Percentiles rank a stretch among this genome's conserved stretches.
Conservation (phyloP, 148 eudicot genomes). For the Vaccinium corymbosum region DNA sequence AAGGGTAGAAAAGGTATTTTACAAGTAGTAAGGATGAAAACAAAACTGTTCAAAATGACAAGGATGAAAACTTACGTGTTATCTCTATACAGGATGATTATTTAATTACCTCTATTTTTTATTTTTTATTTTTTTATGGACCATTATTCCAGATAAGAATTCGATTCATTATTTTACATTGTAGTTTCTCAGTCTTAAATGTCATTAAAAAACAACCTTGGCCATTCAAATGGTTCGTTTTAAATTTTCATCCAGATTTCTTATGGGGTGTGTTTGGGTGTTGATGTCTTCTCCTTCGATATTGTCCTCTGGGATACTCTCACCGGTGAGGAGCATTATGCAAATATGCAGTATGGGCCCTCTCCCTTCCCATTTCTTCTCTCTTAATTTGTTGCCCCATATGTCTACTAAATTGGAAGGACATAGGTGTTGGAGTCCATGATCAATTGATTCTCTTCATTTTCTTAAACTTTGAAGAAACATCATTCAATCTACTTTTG, state of each 20-base stretch:
- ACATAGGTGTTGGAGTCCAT: background rate
- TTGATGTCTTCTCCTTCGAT: conserved; percentile 48
- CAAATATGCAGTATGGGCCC: conserved; percentile 40
- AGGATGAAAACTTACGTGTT: no score
- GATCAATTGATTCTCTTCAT: background rate
- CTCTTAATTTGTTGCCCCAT: background rate
- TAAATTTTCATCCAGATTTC: background rate
- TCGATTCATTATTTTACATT: background rate
- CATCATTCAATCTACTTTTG: background rate
- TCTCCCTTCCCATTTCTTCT: background rate
- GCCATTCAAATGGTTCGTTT: background rate
- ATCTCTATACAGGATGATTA: no score
- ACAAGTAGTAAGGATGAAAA: no score
- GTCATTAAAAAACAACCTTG: background rate
- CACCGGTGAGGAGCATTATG: conserved; percentile 50
- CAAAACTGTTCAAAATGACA: no score
- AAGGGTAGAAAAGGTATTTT: no score
- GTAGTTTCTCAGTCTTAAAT: background rate
- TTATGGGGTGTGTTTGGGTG: background rate
- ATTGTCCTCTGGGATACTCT: conserved; percentile 50
- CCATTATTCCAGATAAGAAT: no score
- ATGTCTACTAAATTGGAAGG: conserved; percentile 3
- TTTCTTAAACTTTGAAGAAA: background rate
- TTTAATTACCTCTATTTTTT: no score
- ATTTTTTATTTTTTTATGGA: no score